These are phyloP conservation scores for Cadophora gregata DNA, from an alignment of 2,329 filamentous ascomycete genomes.

Conservation along the genomic window DNA sequence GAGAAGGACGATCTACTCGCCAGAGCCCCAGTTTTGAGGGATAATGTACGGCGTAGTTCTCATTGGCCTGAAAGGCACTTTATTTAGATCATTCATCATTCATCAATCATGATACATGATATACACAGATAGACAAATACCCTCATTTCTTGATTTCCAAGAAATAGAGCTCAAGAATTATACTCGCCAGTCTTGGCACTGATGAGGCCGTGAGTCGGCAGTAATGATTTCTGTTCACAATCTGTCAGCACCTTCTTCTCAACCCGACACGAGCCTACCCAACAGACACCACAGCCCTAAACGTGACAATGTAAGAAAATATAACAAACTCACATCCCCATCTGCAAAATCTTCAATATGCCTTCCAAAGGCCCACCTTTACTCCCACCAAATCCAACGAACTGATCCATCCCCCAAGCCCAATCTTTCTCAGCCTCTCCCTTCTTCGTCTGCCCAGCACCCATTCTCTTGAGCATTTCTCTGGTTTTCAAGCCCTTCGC, in stretches of 20 bases:
- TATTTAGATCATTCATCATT: constrained; percentile 5
- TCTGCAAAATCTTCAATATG: constrained; percentile 41
- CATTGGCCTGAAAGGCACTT: background rate
- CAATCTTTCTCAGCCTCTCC: constrained; percentile 28
- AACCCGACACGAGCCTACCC: background rate
- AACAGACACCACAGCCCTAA: background rate
- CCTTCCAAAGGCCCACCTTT: constrained; percentile 40
- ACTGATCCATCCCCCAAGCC: constrained; percentile 38
- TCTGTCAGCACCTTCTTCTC: constrained; percentile 6
- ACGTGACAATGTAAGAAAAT: background rate
- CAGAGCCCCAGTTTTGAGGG: constrained; percentile 33
- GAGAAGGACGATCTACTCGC: constrained; percentile 37
- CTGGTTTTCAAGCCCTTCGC: constrained; percentile 19
- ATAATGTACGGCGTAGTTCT: background rate
- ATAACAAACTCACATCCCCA: constrained; percentile 38
- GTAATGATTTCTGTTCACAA: constrained; percentile 39
- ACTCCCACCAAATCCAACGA: constrained; percentile 37
- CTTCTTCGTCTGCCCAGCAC: constrained; percentile 14
- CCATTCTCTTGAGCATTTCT: constrained; percentile 18
- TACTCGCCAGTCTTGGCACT: constrained; percentile 35
- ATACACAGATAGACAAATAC: constrained; percentile 2
- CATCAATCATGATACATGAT: constrained; percentile 6
- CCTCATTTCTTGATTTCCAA: constrained; percentile 33
- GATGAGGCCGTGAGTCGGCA: constrained; percentile 38
- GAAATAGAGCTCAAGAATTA: constrained; percentile 43